Evolutionary conservation across 257 asterid genomes (phyloP).

Genomic region (Solanum habrochaites): DNA sequence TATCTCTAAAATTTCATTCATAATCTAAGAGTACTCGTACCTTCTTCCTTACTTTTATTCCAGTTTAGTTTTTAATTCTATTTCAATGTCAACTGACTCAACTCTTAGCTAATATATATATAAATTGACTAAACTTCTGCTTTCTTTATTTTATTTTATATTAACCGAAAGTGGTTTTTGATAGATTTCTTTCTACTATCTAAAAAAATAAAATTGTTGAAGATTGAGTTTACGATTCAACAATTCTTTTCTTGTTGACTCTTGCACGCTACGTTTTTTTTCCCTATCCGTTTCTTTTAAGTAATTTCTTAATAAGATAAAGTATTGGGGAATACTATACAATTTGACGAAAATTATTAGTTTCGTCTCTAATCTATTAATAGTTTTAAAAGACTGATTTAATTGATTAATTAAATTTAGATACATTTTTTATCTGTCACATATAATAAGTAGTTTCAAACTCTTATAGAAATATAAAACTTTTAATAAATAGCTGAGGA

Average conservation of each 20-base stretch:
- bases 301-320: background rate
- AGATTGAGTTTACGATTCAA: background rate
- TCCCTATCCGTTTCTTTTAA: background rate
- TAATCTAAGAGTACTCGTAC: too few relatives aligned
- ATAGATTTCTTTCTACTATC: background rate
- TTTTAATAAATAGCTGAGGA: too few relatives aligned
- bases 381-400: too few relatives aligned
- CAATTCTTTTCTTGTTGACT: background rate
- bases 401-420: too few relatives aligned
- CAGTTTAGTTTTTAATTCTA: background rate
- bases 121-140: background rate
- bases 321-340: fast-evolving
- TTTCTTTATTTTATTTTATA: background rate
- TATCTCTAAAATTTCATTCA: too few relatives aligned
- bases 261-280: background rate
- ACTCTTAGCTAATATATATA: background rate
- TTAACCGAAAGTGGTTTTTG: background rate
- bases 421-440: too few relatives aligned
- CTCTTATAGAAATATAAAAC: too few relatives aligned
- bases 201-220: background rate
- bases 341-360: too few relatives aligned
- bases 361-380: too few relatives aligned
- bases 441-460: too few relatives aligned
- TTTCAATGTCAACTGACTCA: background rate
- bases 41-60: background rate